phyloP scores from a whole-genome alignment of 768 basidiomycete species.

The Podaxis sp. region DNA sequence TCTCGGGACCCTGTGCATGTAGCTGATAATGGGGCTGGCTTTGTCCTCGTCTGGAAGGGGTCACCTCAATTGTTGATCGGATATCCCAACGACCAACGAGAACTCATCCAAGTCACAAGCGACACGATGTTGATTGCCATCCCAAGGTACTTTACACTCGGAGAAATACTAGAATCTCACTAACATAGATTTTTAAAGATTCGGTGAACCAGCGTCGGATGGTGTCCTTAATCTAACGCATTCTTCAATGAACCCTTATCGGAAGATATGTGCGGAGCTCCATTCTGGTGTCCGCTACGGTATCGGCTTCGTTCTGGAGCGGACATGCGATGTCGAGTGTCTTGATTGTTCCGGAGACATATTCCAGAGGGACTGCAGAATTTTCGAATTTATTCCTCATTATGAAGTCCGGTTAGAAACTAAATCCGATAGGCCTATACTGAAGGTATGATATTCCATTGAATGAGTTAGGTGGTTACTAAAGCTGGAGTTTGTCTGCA shows the following conservation, averaged over 20 bases:
- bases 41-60: constrained; percentile 83
- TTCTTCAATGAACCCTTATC: constrained; percentile 33
- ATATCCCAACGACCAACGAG: constrained; percentile 66
- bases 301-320: constrained; percentile 78
- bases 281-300: constrained; percentile 86
- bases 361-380: constrained; percentile 77
- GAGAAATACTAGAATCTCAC: background rate
- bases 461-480: background rate
- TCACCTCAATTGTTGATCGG: constrained; percentile 70
- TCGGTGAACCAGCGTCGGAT: constrained; percentile 20
- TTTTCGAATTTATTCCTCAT: constrained; percentile 81
- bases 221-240: constrained; percentile 25
- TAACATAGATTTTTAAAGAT: constrained; percentile 3
- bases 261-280: constrained; percentile 83
- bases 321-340: constrained; percentile 77
- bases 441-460: constrained; percentile 42
- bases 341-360: constrained; percentile 53
- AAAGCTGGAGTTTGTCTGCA: constrained; percentile 18
- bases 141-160: constrained; percentile 64
- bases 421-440: constrained; percentile 39
- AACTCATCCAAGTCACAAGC: constrained; percentile 81
- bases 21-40: constrained; percentile 75
- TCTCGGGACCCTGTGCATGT: constrained; percentile 79
- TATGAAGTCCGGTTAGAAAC: constrained; percentile 65
- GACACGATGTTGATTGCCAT: constrained; percentile 81